These are phyloP conservation scores for Pelargonium cotyledonis DNA, from an alignment of 441 rosid genomes.

Conservation along the genomic window DNA sequence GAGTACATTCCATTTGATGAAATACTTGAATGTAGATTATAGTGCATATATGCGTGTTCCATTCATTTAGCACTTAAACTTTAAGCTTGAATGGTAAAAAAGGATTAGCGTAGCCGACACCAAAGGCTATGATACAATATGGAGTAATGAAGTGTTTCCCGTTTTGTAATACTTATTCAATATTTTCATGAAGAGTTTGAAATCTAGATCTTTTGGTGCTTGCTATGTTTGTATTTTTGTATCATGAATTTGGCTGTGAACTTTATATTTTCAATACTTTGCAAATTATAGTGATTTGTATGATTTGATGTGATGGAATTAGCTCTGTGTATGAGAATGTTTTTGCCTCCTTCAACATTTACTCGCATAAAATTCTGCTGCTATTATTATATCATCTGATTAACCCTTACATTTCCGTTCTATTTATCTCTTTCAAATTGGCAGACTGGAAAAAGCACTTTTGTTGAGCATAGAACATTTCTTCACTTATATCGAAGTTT, in stretches of 20 bases:
- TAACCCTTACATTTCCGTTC: background rate
- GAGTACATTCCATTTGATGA: background rate
- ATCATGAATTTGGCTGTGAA: conserved; percentile 8
- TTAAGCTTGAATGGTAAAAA: no score
- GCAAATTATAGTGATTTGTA: background rate
- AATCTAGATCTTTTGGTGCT: background rate
- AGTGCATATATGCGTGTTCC: no score
- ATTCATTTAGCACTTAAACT: no score
- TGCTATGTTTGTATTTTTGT: background rate
- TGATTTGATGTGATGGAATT: background rate
- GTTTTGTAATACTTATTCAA: no score
- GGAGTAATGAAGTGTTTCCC: no score
- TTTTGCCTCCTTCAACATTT: background rate
- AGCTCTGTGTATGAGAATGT: conserved; percentile 1
- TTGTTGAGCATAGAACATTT: conserved; percentile 98
- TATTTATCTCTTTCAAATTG: conserved; percentile 16
- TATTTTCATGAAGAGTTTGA: no score
- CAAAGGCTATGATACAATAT: no score
- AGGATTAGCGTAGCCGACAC: no score
- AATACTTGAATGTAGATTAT: background rate
- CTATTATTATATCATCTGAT: conserved; percentile 7
- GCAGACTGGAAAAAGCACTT: conserved; percentile 96
- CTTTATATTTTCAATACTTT: background rate
- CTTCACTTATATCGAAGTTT: conserved; percentile 96
- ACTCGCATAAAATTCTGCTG: conserved; percentile 2